phyloP scores from a whole-genome alignment of 2,329 filamentous ascomycete genomes.

The Aspergillus sp. region DNA sequence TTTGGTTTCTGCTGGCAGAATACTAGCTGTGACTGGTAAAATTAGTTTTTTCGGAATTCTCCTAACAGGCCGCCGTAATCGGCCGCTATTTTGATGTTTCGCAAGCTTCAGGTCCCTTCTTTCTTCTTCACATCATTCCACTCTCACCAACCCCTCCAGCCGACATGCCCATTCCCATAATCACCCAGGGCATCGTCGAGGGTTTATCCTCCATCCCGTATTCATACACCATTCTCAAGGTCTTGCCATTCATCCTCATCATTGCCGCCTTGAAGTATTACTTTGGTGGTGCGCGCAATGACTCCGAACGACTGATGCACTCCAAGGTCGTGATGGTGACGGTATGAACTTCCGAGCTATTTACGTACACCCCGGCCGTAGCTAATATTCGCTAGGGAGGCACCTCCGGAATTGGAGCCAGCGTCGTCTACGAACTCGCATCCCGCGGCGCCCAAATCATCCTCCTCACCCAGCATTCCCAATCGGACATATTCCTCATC shows the following conservation, averaged over 20 bases:
- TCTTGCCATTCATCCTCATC: conserved; percentile 52
- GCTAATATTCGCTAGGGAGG: conserved; percentile 60
- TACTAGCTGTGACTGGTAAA: too few species aligned
- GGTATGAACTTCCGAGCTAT: conserved; percentile 46
- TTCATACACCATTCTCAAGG: conserved; percentile 53
- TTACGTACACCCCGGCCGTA: not conserved
- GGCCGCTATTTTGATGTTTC: conserved; percentile 17
- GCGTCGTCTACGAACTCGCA: conserved; percentile 72
- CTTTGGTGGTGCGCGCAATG: conserved; percentile 72
- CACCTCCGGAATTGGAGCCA: conserved; percentile 87
- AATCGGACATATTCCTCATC: conserved; percentile 82
- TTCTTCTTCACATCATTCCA: not conserved
- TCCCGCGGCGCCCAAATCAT: conserved; percentile 83
- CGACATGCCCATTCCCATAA: conserved; percentile 62
- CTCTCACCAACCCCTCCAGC: conserved; percentile 1
- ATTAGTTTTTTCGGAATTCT: too few species aligned
- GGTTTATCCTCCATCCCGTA: conserved; percentile 57
- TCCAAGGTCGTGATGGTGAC: conserved; percentile 93
- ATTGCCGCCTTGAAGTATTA: conserved; percentile 69
- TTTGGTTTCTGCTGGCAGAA: too few species aligned
- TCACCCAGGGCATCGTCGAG: conserved; percentile 54
- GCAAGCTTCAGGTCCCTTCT: not conserved
- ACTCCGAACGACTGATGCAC: conserved; percentile 80
- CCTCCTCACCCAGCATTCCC: conserved; percentile 78
- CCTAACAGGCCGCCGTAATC: too few species aligned